phyloP scores from a whole-genome alignment of 164 flowering plant species.

The Malania oleifera region DNA sequence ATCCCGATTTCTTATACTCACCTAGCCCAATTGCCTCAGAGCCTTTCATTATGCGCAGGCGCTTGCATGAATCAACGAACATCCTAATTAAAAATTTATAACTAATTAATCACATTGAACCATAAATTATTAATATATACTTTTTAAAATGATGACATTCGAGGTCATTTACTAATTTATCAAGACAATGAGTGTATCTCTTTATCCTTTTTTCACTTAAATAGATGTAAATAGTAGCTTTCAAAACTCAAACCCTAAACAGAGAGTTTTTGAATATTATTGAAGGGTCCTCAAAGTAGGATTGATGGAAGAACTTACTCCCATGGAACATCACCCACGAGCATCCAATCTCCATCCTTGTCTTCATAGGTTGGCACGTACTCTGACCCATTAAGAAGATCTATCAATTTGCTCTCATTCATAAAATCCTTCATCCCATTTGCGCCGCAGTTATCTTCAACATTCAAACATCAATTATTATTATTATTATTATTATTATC shows the following conservation, averaged over 20 bases:
- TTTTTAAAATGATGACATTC: too few species aligned
- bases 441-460: conserved; percentile 29
- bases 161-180: too few species aligned
- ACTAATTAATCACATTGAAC: too few species aligned
- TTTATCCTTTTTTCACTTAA: too few species aligned
- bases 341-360: conserved; percentile 48
- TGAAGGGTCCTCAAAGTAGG: too few species aligned
- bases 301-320: conserved; percentile 22
- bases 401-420: conserved; percentile 44
- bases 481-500: too few species aligned
- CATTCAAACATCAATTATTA: not conserved
- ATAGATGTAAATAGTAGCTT: too few species aligned
- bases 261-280: too few species aligned
- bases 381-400: conserved; percentile 38
- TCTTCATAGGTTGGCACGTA: conserved; percentile 44
- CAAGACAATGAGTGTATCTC: too few species aligned
- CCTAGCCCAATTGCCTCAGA: conserved; percentile 49
- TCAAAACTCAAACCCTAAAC: too few species aligned
- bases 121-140: too few species aligned
- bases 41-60: conserved; percentile 43
- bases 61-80: conserved; percentile 45
- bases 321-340: conserved; percentile 47
- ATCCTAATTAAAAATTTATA: conserved; percentile 19
- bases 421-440: conserved; percentile 45
- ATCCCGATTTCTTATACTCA: too few species aligned